These are phyloP conservation scores for Boletus pseudo-olivaceus DNA, from an alignment of 768 basidiomycete species.

Conservation along the genomic window DNA sequence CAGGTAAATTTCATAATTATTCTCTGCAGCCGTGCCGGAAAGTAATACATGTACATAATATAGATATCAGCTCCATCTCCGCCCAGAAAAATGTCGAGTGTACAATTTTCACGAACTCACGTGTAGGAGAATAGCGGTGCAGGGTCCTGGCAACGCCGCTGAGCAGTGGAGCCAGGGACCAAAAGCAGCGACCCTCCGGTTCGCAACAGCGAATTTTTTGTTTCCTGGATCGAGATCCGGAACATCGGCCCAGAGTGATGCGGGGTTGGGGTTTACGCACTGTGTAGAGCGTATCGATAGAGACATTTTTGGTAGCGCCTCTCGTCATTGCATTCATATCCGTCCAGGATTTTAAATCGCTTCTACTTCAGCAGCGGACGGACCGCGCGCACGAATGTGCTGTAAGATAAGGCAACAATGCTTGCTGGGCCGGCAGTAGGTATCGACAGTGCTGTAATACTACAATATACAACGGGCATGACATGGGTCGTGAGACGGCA, in stretches of 20 bases:
- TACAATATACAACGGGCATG: conserved; percentile 30
- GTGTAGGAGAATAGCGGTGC: conserved; percentile 15
- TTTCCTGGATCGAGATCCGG: conserved; percentile 29
- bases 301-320: conserved; percentile 4
- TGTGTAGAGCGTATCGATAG: conserved; percentile 5
- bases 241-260: conserved; percentile 24
- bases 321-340: conserved; percentile 3
- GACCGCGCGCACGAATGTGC: not conserved
- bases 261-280: conserved; percentile 21
- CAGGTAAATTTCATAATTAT: too few species aligned
- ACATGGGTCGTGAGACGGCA: conserved; percentile 15
- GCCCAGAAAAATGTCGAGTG: too few species aligned
- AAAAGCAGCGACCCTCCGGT: conserved; percentile 30
- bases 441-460: conserved; percentile 28
- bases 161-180: conserved; percentile 17
- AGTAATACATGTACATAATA: too few species aligned
- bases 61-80: too few species aligned
- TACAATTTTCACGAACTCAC: too few species aligned
- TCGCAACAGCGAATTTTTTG: conserved; percentile 23
- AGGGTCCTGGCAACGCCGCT: conserved; percentile 30
- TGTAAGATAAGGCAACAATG: conserved; percentile 18
- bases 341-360: not conserved
- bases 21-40: too few species aligned
- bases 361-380: not conserved
- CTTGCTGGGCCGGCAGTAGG: conserved; percentile 24